Evolutionary conservation across 2,329 filamentous ascomycete genomes (phyloP), one percentile per base, ranked within the genome.

Genomic region (Huntiella bhutanensis): DNA sequence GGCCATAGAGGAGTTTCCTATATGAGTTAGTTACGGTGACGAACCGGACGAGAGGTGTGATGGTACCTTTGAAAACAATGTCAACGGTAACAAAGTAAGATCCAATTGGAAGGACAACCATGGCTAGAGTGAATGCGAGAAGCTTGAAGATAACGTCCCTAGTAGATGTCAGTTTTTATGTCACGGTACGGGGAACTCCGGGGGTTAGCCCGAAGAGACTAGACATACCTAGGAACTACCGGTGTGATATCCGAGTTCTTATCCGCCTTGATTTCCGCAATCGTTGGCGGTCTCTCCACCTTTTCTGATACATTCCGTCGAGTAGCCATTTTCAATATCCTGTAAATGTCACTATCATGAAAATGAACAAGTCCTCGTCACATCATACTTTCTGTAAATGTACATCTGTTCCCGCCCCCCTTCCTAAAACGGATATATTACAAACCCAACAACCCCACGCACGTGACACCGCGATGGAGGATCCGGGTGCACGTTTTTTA

Each of bases 121-220:
- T 96, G 58, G 86, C 87, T 35, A 87, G 67, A 0, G 87, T 93
- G 64, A 95, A 96, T 52, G 73, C 78, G 12, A 96, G 70, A 15
- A 98, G 76, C 65, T 96, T 98, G 57, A 79, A 65, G 53, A 98
- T 91, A 53, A 96, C 86, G 57, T 81, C 70, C 48, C 85, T 85
- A 47, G 41, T 7, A 11, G 11, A 12, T 33, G 43, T 49, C 35
- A 49, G 43, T 32, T 22, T 28, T 10, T 11, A 33, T 7, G 28
- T 6, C 6, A 19, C 10, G 16, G 8, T 41, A 46, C 16, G 7
- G 11, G 43, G 43, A 36, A 49, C 43, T 46, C 8, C 40, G 8
- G 35, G 15, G 3, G 43, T 45, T 19, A 43, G 19, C 33, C 36
- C 42, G 37, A n/a, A 19, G 33, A 19, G 47, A 45, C 46, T 42